Evolutionary conservation across 2,329 filamentous ascomycete species (phyloP).

Genomic region (Aspergillus fumigatus): DNA sequence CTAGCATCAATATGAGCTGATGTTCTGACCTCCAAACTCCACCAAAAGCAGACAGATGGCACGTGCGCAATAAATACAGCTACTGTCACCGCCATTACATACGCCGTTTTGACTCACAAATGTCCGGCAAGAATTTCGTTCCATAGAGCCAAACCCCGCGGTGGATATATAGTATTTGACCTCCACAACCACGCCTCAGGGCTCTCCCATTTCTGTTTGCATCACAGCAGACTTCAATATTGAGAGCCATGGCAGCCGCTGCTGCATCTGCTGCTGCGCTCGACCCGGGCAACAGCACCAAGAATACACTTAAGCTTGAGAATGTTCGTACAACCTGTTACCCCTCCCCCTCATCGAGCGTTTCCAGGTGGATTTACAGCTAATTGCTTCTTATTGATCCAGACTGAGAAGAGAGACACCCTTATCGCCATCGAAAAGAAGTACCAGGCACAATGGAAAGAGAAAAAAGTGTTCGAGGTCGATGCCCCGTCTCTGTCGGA

Average conservation of each 20-base stretch:
- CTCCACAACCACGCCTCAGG: slow-evolving; percentile 8
- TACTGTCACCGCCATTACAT: background rate
- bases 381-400: slow-evolving; percentile 12
- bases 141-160: slow-evolving; percentile 17
- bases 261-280: slow-evolving; percentile 52
- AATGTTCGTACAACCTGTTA: slow-evolving; percentile 35
- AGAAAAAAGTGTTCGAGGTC: slow-evolving; percentile 73
- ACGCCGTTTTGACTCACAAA: slow-evolving; percentile 4
- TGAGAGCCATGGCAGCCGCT: slow-evolving; percentile 37
- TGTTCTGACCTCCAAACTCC: background rate
- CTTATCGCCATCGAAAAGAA: slow-evolving; percentile 65
- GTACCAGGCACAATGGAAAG: slow-evolving; percentile 82
- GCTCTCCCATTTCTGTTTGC: slow-evolving; percentile 19
- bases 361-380: slow-evolving; percentile 12
- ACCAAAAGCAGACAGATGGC: background rate
- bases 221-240: slow-evolving; percentile 19
- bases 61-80: background rate
- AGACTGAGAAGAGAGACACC: slow-evolving; percentile 30
- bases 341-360: slow-evolving; percentile 22
- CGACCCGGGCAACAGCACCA: slow-evolving; percentile 50
- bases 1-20: background rate
- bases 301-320: slow-evolving; percentile 63
- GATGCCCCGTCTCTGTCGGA: slow-evolving; percentile 77
- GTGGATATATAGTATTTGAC: slow-evolving; percentile 8
- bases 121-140: slow-evolving; percentile 4